Conservation (phyloP, 345 rosid genomes). For the Punica granatum region DNA sequence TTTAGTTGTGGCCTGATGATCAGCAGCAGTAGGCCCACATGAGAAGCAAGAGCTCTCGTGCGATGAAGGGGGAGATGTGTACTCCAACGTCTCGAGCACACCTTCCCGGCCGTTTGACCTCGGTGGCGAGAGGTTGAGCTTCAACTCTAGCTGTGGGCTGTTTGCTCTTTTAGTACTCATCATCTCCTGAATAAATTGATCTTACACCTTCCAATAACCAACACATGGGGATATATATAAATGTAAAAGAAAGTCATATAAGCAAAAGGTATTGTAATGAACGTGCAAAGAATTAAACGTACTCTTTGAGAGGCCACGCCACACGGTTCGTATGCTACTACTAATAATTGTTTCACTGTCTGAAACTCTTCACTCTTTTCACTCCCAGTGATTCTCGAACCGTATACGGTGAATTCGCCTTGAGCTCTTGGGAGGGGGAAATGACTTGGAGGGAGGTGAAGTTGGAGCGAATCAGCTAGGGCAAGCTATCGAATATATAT, state of each 20-base stretch:
- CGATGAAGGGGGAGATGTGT: conserved; percentile 11
- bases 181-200: not conserved
- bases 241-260: not conserved
- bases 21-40: conserved; percentile 14
- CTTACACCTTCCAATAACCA: not conserved
- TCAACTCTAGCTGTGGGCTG: conserved; percentile 32
- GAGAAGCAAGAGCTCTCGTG: conserved; percentile 42
- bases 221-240: not conserved
- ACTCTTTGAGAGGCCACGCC: not conserved
- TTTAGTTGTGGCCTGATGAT: not conserved
- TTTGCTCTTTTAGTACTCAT: conserved; percentile 20
- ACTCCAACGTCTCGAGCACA: conserved; percentile 3
- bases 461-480: not conserved
- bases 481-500: not conserved
- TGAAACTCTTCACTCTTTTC: not conserved
- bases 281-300: not conserved
- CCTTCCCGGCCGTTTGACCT: conserved; percentile 5
- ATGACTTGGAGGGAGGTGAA: not conserved
- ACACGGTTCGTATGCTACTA: no score
- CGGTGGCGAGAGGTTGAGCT: conserved; percentile 39
- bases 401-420: no score
- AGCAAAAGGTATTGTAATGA: not conserved
- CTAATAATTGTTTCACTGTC: not conserved
- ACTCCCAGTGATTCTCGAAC: not conserved
- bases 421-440: not conserved